Evolutionary conservation across 805 yeast genomes (phyloP), one percentile per base, ranked within the genome.

Genomic region (Candida sithepensis): DNA sequence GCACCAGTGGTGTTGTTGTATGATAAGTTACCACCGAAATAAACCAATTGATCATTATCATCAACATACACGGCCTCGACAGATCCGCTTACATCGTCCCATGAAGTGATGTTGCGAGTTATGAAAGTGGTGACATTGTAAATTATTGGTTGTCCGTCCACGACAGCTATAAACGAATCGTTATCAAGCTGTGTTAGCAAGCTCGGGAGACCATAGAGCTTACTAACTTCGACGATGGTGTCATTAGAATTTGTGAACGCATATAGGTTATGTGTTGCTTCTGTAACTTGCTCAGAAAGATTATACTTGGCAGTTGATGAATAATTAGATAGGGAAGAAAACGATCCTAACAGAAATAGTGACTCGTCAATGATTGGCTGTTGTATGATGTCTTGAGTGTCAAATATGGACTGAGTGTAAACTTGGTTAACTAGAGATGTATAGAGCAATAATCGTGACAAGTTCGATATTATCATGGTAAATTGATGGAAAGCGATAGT

Each of bases 21-120:
- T 5, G 72, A 62, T 54, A 92, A 79, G 49, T 78, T 74, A 19
- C 99, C 99, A 9, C 97, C 99, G 42, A 88, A 75, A 59, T 87
- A 89, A 0, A 88, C 74, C 20, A 78, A 47, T 20, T 75, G 66
- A 30, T 67, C 63, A 40, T 70, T 73, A 2, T 54, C 42, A 65
- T 82, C 83, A 46, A 81, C 77, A 37, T 70, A 68, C 0, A 78
- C 73, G 0, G 82, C 57, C 3, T 63, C 55, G 2, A 84, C 72
- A 1, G 61, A 47, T 5, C 81, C 83, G 3, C 60, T 41, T 1
- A 64, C 67, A 5, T 53, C 28, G 3, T 51, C 34, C 71, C 71
- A 67, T 19, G 49, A 50, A 7, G 30, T 30, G 2, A 65, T 20
- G 2, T 28, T 21, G 2, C 39, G 20, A 1, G 47, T 30, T 3